These are phyloP conservation scores for Podospora pseudocomata DNA, from an alignment of 495 filamentous ascomycete genomes.

Conservation along the genomic window DNA sequence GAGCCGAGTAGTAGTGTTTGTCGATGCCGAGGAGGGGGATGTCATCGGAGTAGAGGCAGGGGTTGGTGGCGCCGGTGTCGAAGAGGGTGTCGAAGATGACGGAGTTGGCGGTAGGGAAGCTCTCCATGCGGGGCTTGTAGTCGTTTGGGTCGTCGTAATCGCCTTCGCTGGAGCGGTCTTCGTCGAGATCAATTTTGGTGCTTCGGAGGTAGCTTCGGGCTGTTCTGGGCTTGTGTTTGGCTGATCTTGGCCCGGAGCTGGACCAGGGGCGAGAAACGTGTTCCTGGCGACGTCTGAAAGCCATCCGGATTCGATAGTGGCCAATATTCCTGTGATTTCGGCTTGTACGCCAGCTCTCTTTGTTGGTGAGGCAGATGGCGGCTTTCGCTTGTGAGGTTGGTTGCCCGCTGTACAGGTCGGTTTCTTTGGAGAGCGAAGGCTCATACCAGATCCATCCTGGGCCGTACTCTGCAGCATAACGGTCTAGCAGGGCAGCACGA, in stretches of 20 bases:
- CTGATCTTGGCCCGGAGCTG: not conserved
- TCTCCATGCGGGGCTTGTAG: not conserved
- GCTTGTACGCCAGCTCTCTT: constrained; percentile 9
- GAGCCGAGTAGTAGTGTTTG: constrained; percentile 36
- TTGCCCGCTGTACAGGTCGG: constrained; percentile 1
- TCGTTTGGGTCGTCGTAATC: not conserved
- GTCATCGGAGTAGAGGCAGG: constrained; percentile 36
- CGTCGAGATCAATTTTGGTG: not conserved
- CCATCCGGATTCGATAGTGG: constrained; percentile 27
- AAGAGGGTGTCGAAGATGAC: constrained; percentile 34
- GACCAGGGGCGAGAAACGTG: constrained; percentile 3
- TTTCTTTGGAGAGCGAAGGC: constrained; percentile 34
- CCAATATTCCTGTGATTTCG: constrained; percentile 20
- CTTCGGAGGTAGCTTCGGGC: not conserved
- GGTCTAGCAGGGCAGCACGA: constrained; percentile 40
- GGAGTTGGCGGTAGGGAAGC: constrained; percentile 15
- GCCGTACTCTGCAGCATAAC: constrained; percentile 36
- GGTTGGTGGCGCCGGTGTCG: constrained; percentile 46
- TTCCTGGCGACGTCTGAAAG: constrained; percentile 27
- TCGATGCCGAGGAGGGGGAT: constrained; percentile 35
- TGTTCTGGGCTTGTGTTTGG: not conserved
- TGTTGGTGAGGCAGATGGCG: constrained; percentile 29
- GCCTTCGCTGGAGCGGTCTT: not conserved
- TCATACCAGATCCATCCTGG: constrained; percentile 51
- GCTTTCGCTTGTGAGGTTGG: constrained; percentile 28